Evolutionary conservation across 345 rosid genomes (phyloP), one percentile per base, ranked within the genome.

Genomic region (Schrenkiella parvula): DNA sequence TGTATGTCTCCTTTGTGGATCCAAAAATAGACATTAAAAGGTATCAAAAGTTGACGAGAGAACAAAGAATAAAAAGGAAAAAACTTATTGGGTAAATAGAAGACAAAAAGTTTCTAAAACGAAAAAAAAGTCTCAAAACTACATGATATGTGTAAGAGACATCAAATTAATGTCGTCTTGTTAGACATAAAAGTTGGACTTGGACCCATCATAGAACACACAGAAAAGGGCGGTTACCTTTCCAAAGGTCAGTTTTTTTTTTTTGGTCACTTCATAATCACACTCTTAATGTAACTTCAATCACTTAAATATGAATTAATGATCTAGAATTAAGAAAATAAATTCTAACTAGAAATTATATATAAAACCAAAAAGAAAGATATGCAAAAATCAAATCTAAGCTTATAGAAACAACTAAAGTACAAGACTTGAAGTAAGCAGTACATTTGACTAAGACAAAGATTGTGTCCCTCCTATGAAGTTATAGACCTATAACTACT

Each of bases 1-100:
- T 63, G 52, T 64, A 55, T 47, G 60, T 76, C 66, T 70, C 71
- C 66, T 62, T 17, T 26, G 65, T 66, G 69, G 77, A 62, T 44
- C 82, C 82, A 72, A 79, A 82, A 73, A 81, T 82, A 70, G 86
- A 79, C 70, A 87, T 76, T 82, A 81, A 76, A 76, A 76, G 76
- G 72, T 70, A 39, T 50, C 47, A 48, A 55, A 69, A 70, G 71
- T 70, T 32, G 66, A 48, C 48, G 25, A 76, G 53, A 56, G 62
- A 70, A 63, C 62, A 64, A 70, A 38, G 28, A 21, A 62, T 31
- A 53, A 8, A 44, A 53, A 67, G 13, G 68, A 61, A 46, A 8
- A 21, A 62, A 37, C 66, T 31, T 57, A 76, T 76, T 64, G 66
- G 71, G 75, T 70, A 62, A 62, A 55, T 58, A 54, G 46, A 76